Base-by-base conservation (phyloP, 768 basidiomycete species). In the Hericium coralloides region DNA sequence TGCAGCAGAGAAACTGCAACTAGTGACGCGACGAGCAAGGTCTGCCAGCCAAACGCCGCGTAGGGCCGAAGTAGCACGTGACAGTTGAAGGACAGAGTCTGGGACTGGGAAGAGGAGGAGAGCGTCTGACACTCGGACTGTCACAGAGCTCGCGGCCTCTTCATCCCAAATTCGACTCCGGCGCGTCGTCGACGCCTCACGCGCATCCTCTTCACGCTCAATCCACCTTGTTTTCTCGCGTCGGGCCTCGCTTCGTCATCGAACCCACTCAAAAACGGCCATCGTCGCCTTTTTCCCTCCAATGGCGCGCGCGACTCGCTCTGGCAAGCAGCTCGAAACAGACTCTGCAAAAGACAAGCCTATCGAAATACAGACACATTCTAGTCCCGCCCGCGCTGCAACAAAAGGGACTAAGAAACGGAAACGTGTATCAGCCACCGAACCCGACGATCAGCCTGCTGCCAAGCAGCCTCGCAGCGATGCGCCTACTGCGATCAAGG, bases 251-350 rank as follows among this genome's bases (percentile, higher is more conserved):
- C 37, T 48, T 38, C 55, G 43, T 43, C 36, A 50, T 38, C 31
- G 1, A 48, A 47, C 39, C 36, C 57, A 49, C 17, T 49, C 59
- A 45, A 39, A 31, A 31, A 31, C 31, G 7, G 31, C 52, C 43
- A 38, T 20, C 45, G 47, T 31, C 48, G n/a, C 52, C 59, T 58
- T 53, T 58, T 41, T 55, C 22, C 53, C 25, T 51, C 25, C 59
- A 31, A 90, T 92, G 89, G 86, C 87, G 60, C 78, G 89, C 62
- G 80, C 88, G 67, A 90, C 89, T 69, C 84, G 89, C 65, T 85
- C 84, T 63, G 75, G 81, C 37, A 72, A 76, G 47, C 67, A 75
- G 51, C 73, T 71, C 54, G 68, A 75, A 17, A 31, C 31, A 31
- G 60, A 61, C 38, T 37, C 38, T 4, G 12, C 56, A 67, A 72